Base-by-base conservation (phyloP, 2,329 filamentous ascomycete genomes). In the Hymenoscyphus fructigenus region DNA sequence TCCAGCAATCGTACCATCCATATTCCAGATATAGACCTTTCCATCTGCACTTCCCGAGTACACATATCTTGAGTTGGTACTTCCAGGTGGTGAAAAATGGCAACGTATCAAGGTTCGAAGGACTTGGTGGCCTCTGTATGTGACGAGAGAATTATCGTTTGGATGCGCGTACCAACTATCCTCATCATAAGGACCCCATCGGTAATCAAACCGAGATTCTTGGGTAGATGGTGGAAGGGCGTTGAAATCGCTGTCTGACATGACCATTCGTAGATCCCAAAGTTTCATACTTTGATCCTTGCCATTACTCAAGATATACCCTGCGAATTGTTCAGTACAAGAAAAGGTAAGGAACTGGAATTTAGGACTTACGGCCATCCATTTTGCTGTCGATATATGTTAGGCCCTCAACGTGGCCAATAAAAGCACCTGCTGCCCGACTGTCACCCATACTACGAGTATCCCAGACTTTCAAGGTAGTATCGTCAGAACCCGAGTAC, bases 201-300 rank as follows among this genome's bases (percentile, higher is more conserved):
- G 87, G 76, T 94, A 95, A 76, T 95, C 91, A 73, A 91, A 94
- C 66, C 84, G 82, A 56, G 84, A 86, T 20, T 72, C 68, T 15
- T 28, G 26, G 28, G 76, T 75, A n/a, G 81, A 78, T 4, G 85
- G 82, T 66, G 88, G 81, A 61, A 88, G 79, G 36, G 81, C 78
- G 57, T 83, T 81, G 65, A 87, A 91, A 61, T 83, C 80, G 38
- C 88, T 84, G 0, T 90, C 89, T 5, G 88, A 88, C 82, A 95
- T 91, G 84, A 93, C 94, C 83, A 91, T 96, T 60, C 94, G 85
- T 63, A 97, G 76, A 76, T 99, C 95, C 95, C 95, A 99, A 0
- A 99, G 84, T 78, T 98, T 98, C 87, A 96, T 96, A 53, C 89
- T 94, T 77, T 98, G 95, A 75, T 99, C 95, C 75, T 98, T 99